Conservation (phyloP, 2,329 filamentous ascomycete genomes). For the Blumeria hordei region DNA sequence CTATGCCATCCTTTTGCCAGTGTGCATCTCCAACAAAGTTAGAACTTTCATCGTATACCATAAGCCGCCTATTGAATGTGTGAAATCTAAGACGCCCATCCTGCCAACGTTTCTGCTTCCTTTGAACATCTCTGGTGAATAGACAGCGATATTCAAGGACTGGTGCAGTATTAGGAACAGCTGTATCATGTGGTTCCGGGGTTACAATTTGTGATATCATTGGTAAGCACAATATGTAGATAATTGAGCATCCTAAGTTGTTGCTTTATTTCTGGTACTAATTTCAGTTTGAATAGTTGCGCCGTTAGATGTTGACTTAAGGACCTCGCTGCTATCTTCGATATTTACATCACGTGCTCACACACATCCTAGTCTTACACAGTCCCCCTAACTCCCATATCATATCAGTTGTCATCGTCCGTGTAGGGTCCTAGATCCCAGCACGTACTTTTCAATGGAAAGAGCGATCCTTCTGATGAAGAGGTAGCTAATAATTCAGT, state of each 20-base stretch:
- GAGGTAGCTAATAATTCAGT: not conserved
- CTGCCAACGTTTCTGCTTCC: constrained; percentile 83
- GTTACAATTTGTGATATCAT: not conserved
- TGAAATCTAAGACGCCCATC: constrained; percentile 77
- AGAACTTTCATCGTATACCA: constrained; percentile 66
- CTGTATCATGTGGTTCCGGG: not conserved
- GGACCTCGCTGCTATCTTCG: too few species aligned
- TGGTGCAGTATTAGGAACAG: constrained; percentile 31
- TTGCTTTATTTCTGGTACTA: too few species aligned
- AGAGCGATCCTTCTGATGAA: too few species aligned
- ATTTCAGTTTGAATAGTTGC: too few species aligned
- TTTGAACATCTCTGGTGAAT: constrained; percentile 62
- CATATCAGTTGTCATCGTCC: too few species aligned
- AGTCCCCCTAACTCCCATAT: too few species aligned
- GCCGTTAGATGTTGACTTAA: too few species aligned
- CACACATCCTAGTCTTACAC: too few species aligned
- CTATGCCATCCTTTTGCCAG: constrained; percentile 46
- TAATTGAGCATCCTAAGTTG: too few species aligned
- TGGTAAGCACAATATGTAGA: not conserved
- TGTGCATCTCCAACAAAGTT: constrained; percentile 71
- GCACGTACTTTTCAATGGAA: too few species aligned
- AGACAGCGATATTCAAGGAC: constrained; percentile 70
- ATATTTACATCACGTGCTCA: too few species aligned
- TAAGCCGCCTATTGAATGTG: constrained; percentile 71
- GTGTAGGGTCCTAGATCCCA: too few species aligned